Base-by-base conservation (phyloP, 2,329 filamentous ascomycete species). In the Lasiodiplodia hormozganensis region DNA sequence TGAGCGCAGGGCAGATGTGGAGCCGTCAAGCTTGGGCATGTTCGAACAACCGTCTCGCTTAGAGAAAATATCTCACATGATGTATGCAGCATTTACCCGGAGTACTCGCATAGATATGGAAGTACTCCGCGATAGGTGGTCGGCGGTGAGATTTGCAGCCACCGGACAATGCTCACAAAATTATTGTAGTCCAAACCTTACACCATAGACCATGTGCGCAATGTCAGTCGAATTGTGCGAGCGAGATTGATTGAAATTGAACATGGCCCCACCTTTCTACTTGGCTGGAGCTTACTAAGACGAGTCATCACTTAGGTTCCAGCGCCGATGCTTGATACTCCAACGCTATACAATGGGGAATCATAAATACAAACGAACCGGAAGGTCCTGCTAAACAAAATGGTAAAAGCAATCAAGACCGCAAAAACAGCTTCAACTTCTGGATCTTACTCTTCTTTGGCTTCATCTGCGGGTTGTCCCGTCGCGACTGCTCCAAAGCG, bases 391-490 rank as follows among this genome's bases (percentile, higher is more conserved):
- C 8, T 14, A 57, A 28, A 12, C 6, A 5, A 25, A 52, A 38
- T 4, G 18, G 25, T 11, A 28, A 57, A 36, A 21, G 10, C 18
- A n/a, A 5, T 57, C 47, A 64, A 52, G 60, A 64, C 47, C 25
- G 38, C 43, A 64, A 49, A 31, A 64, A 64, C 28, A 16, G 10
- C 60, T 64, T 64, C 60, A 64, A 38, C 60, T 28, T 64, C 25
- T 64, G n/a, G 28, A 64, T 21, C 47, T 23, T 64, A 11, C 43
- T 64, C 28, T 11, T 5, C 47, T 18, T 64, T 31, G 28, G 60
- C 47, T 64, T 64, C 60, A 64, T 52, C 25, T 64, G 43, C 5
- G 28, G 21, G 25, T 64, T 64, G 14, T 31, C 16, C 28, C n/a
- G 52, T 47, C 18, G 21, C 28, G 47, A 36, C 60, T 64, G 25